These are phyloP conservation scores for Globisporangium orthogonon DNA, from an alignment of 352 stramenopile species.

Conservation along the genomic window DNA sequence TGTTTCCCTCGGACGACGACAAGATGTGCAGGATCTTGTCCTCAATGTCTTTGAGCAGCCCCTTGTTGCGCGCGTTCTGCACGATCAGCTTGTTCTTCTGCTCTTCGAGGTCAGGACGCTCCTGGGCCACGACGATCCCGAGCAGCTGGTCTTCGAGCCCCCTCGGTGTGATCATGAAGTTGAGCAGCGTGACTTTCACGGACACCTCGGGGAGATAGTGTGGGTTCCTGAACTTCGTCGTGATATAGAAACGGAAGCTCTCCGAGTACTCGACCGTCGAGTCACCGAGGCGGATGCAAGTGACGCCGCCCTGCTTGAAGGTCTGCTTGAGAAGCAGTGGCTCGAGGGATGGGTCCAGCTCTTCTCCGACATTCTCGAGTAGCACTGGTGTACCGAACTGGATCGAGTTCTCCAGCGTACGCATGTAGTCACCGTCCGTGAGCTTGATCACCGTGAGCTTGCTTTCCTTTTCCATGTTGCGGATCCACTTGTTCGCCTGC, in stretches of 20 bases:
- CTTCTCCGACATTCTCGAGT: conserved; percentile 90
- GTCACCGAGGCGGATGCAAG: conserved; percentile 91
- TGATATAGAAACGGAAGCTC: conserved; percentile 93
- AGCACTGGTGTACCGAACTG: conserved; percentile 91
- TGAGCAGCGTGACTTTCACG: conserved; percentile 91
- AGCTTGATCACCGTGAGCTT: conserved; percentile 93
- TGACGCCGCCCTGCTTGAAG: conserved; percentile 91
- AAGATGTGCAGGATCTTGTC: conserved; percentile 93
- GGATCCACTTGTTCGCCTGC: conserved; percentile 94
- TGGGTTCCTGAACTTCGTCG: conserved; percentile 91
- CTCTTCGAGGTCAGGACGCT: conserved; percentile 90
- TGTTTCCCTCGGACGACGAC: conserved; percentile 88
- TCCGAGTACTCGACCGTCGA: conserved; percentile 90
- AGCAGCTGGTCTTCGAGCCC: conserved; percentile 91
- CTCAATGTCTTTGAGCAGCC: conserved; percentile 91
- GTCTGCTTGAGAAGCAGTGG: conserved; percentile 92
- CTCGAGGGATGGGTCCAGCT: conserved; percentile 91
- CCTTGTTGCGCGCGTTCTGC: conserved; percentile 89
- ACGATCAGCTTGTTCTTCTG: conserved; percentile 92
- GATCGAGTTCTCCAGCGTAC: conserved; percentile 89
- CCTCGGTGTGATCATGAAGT: conserved; percentile 94
- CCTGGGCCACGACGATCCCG: conserved; percentile 89
- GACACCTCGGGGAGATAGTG: conserved; percentile 92
- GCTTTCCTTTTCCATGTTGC: conserved; percentile 90
- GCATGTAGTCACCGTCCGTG: conserved; percentile 90